Percentiles rank a stretch among this genome's conserved stretches.
These are phyloP conservation scores for Heracleum sosnowskyi DNA, from an alignment of 129 eudicot genomes.

Conservation along the genomic window DNA sequence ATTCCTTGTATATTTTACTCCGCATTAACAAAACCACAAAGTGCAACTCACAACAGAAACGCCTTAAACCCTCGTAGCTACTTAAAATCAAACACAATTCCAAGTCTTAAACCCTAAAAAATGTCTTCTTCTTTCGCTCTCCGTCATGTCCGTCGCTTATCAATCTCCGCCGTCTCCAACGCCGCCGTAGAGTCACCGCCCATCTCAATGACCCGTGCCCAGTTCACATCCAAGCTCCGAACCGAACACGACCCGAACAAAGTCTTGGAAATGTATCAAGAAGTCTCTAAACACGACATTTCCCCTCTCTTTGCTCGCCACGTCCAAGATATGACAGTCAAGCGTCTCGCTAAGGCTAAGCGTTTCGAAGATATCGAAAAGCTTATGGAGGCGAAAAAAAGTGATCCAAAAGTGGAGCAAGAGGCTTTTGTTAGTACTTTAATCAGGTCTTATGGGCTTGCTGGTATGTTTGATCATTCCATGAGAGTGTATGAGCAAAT, in stretches of 20 bases:
- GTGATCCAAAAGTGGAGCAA: slow-evolving; percentile 42
- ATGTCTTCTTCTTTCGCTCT: slow-evolving; percentile 49
- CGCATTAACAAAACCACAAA: no score
- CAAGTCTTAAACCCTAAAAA: slow-evolving; percentile 36
- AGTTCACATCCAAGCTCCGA: slow-evolving; percentile 34
- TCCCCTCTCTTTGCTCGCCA: slow-evolving; percentile 52
- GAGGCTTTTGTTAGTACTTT: slow-evolving; percentile 56
- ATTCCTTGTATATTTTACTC: no score
- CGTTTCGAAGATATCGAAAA: slow-evolving; percentile 66
- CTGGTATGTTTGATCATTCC: slow-evolving; percentile 80
- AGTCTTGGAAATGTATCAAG: slow-evolving; percentile 58
- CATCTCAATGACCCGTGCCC: slow-evolving; percentile 56
- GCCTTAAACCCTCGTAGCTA: background rate
- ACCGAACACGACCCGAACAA: slow-evolving; percentile 67
- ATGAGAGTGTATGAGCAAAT: slow-evolving; percentile 49
- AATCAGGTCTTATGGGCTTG: slow-evolving; percentile 69
- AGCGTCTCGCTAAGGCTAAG: slow-evolving; percentile 69
- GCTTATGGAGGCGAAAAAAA: slow-evolving; percentile 69
- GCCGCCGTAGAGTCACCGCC: slow-evolving; percentile 14
- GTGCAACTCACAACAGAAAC: no score
- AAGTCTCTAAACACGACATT: slow-evolving; percentile 42
- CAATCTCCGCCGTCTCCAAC: slow-evolving; percentile 31
- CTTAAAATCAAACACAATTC: background rate
- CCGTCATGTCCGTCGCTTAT: slow-evolving; percentile 56
- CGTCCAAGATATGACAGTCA: slow-evolving; percentile 66